These are phyloP conservation scores for Tilletia walkeri DNA, from an alignment of 1,284 basidiomycete genomes.

Conservation along the genomic window DNA sequence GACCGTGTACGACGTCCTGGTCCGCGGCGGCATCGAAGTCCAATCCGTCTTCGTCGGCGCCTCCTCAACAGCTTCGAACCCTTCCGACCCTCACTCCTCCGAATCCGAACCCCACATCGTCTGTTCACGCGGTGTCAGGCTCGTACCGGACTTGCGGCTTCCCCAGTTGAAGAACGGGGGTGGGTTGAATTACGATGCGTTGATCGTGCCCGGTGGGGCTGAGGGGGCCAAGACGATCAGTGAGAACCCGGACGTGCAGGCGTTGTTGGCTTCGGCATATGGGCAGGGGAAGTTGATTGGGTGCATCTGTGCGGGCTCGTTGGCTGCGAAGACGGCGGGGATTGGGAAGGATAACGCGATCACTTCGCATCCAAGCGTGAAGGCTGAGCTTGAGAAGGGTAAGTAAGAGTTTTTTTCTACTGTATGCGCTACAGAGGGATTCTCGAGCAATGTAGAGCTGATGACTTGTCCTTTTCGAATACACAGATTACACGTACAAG, in stretches of 20 bases:
- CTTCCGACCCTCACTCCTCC: conserved; percentile 15
- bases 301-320: conserved; percentile 57
- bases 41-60: conserved; percentile 39
- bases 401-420: conserved; percentile 26
- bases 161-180: conserved; percentile 30
- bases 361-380: conserved; percentile 78
- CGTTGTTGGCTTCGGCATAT: conserved; percentile 67
- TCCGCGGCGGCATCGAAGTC: conserved; percentile 40
- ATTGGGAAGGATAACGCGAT: conserved; percentile 63
- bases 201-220: conserved; percentile 77
- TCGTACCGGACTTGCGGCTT: conserved; percentile 44
- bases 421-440: not conserved
- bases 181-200: conserved; percentile 67
- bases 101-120: conserved; percentile 29
- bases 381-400: conserved; percentile 66
- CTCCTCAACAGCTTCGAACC: conserved; percentile 21
- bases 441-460: not conserved
- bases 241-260: conserved; percentile 64
- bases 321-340: conserved; percentile 68
- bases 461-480: not conserved
- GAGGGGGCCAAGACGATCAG: conserved; percentile 76
- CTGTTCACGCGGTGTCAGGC: conserved; percentile 46
- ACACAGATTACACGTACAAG: conserved; percentile 70
- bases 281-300: conserved; percentile 51
- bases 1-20: conserved; percentile 18